Percentiles rank a stretch among this genome's conserved stretches.
phyloP scores from a whole-genome alignment of 1,284 basidiomycete genomes.

The Cryptococcus hybrid region DNA sequence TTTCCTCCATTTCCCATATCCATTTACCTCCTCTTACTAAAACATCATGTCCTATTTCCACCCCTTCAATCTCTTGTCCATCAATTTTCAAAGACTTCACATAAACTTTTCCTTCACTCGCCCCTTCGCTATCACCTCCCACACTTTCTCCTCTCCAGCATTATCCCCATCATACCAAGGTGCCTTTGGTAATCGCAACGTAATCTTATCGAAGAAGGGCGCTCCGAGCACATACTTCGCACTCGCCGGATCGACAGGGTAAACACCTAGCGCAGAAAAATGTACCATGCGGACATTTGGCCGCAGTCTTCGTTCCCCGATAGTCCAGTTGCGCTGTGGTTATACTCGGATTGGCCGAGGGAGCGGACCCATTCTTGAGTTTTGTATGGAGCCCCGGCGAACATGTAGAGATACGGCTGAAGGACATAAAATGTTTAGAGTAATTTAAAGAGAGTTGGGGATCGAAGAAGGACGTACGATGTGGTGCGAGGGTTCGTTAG shows the following conservation, averaged over 20 bases:
- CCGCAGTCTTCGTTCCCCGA: constrained; percentile 76
- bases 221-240: constrained; percentile 70
- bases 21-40: constrained; percentile 57
- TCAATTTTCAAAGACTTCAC: constrained; percentile 61
- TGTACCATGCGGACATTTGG: constrained; percentile 84
- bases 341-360: constrained; percentile 65
- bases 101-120: constrained; percentile 57
- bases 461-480: constrained; percentile 25
- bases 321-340: constrained; percentile 56
- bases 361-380: constrained; percentile 67
- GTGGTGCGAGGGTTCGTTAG: constrained; percentile 63
- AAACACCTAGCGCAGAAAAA: constrained; percentile 81
- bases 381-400: constrained; percentile 66
- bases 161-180: constrained; percentile 8
- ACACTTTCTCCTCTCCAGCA: constrained; percentile 14
- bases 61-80: constrained; percentile 50
- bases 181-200: constrained; percentile 57
- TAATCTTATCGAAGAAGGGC: constrained; percentile 68
- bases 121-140: constrained; percentile 59
- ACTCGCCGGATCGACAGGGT: constrained; percentile 78
- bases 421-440: neutral
- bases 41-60: constrained; percentile 60
- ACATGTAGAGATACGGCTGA: constrained; percentile 65
- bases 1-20: constrained; percentile 64
- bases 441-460: neutral